Evolutionary conservation across 139 green algal species (phyloP).

Genomic region (Picochlorum sp.): DNA sequence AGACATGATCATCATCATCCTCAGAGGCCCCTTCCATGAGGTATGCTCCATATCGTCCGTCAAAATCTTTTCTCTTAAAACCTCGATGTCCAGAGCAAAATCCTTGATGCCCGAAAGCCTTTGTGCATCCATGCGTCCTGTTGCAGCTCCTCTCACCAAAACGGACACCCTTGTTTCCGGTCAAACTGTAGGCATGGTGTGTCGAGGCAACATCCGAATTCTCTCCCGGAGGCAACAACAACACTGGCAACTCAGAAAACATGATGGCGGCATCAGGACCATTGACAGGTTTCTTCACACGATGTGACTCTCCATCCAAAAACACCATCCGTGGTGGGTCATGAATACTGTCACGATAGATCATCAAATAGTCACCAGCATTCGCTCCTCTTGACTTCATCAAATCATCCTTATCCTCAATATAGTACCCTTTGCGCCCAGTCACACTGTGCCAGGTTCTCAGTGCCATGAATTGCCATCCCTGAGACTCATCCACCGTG

Average conservation of each 20-base stretch:
- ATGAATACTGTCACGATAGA: slow-evolving; percentile 11
- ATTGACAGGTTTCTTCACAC: background rate
- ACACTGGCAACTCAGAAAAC: slow-evolving; percentile 18
- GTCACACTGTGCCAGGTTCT: slow-evolving; percentile 22
- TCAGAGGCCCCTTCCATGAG: background rate
- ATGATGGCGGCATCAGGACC: slow-evolving; percentile 7
- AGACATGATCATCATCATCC: background rate
- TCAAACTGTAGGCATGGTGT: background rate
- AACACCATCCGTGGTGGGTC: slow-evolving; percentile 21
- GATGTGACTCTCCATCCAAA: background rate
- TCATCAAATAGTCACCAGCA: slow-evolving; percentile 24
- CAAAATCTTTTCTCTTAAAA: slow-evolving; percentile 27
- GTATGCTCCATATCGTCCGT: slow-evolving; percentile 12
- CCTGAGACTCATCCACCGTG: slow-evolving; percentile 21
- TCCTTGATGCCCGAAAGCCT: slow-evolving; percentile 36
- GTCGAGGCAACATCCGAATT: background rate
- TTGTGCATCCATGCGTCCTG: slow-evolving; percentile 34
- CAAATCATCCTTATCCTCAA: slow-evolving; percentile 20
- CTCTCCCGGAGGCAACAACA: slow-evolving; percentile 9
- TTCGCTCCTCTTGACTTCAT: slow-evolving; percentile 11
- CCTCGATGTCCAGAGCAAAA: slow-evolving; percentile 45
- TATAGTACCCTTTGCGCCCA: slow-evolving; percentile 29
- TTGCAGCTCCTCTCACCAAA: slow-evolving; percentile 11
- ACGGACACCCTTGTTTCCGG: background rate
- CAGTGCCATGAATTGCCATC: slow-evolving; percentile 30